Conservation (phyloP, 1,139 yeast genomes). For the Neolecta irregularis region DNA sequence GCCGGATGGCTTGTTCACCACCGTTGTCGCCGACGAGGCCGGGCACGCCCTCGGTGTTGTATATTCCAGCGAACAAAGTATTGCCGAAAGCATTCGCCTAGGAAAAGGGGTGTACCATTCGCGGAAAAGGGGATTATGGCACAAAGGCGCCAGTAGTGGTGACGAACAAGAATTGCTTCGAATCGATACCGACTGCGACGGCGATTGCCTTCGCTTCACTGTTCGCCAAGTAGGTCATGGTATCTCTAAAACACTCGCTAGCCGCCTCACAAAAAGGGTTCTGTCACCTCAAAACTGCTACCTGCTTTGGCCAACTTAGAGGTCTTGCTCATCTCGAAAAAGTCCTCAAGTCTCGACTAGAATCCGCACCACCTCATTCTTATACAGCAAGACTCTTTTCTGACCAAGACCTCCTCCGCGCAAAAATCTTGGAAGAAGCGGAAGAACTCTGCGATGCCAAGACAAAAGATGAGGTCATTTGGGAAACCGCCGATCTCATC, state of each 20-base stretch:
- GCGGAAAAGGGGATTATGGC: constrained; percentile 81
- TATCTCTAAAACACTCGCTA: too few relatives aligned
- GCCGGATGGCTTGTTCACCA: constrained; percentile 68
- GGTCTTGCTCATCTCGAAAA: constrained; percentile 55
- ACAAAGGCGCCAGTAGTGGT: constrained; percentile 89
- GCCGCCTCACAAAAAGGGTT: too few relatives aligned
- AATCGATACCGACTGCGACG: constrained; percentile 74
- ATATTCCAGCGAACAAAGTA: constrained; percentile 71
- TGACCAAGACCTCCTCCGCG: constrained; percentile 58
- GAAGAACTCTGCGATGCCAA: constrained; percentile 85
- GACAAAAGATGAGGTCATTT: constrained; percentile 46
- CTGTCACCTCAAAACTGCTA: constrained; percentile 68
- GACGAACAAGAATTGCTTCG: constrained; percentile 65
- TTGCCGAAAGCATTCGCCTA: constrained; percentile 64
- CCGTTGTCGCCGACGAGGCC: constrained; percentile 59
- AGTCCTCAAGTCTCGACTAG: constrained; percentile 36
- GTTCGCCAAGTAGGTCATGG: constrained; percentile 72
- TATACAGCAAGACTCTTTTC: constrained; percentile 77
- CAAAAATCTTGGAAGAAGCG: constrained; percentile 90
- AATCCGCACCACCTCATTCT: constrained; percentile 73
- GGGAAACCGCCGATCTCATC: constrained; percentile 94
- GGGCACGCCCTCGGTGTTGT: constrained; percentile 73
- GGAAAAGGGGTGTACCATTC: constrained; percentile 88
- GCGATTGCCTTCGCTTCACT: constrained; percentile 71
- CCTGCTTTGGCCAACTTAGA: constrained; percentile 54